Evolutionary conservation across 2,329 filamentous ascomycete species (phyloP).

Genomic region (Keithomyces neogunnii): DNA sequence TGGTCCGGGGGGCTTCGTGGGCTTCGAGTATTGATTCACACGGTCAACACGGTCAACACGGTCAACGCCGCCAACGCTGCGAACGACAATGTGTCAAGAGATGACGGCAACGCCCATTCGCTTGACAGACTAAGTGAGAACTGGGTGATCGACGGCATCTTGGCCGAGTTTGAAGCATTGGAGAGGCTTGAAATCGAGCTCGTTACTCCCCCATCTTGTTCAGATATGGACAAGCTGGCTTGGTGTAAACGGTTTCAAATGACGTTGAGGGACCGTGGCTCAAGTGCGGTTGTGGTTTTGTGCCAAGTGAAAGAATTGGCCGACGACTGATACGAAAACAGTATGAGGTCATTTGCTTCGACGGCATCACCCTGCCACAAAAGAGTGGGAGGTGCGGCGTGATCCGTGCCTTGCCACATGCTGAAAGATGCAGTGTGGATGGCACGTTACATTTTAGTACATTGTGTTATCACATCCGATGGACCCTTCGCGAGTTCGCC

Average conservation of each 20-base stretch:
- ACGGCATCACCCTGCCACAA: too few relatives aligned
- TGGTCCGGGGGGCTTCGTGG: not conserved
- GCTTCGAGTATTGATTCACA: not conserved
- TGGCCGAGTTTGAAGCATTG: not conserved
- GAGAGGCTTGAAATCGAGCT: not conserved
- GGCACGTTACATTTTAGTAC: too few relatives aligned
- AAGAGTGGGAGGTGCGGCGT: too few relatives aligned
- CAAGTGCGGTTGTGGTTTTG: not conserved
- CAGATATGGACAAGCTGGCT: not conserved
- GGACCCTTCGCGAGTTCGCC: too few relatives aligned
- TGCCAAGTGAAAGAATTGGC: not conserved
- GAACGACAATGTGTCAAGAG: not conserved
- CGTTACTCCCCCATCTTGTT: not conserved
- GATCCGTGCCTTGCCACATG: too few relatives aligned
- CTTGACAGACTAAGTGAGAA: not conserved
- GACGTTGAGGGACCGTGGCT: not conserved
- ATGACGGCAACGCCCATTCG: not conserved
- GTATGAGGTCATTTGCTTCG: too few relatives aligned
- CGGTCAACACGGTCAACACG: too few relatives aligned
- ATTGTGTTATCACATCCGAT: too few relatives aligned
- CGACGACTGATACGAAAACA: too few relatives aligned
- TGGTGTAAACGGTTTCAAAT: not conserved
- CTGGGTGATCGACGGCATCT: not conserved
- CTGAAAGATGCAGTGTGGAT: too few relatives aligned
- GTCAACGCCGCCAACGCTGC: not conserved